These are phyloP conservation scores for Lactarius hatsudake DNA, from an alignment of 768 basidiomycete species.

Conservation along the genomic window DNA sequence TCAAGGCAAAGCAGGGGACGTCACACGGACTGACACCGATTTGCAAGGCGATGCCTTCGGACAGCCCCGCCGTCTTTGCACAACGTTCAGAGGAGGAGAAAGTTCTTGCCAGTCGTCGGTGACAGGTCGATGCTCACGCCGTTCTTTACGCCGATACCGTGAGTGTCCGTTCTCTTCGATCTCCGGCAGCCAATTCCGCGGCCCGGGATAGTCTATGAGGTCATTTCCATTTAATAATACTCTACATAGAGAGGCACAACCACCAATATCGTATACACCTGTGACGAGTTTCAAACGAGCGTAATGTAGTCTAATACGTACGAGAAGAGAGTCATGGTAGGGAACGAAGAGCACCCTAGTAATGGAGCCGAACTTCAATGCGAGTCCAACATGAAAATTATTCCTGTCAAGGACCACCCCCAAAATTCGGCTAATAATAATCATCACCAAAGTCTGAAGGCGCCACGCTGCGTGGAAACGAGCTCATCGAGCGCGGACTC, in stretches of 20 bases:
- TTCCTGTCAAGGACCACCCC: not conserved
- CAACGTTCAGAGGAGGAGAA: not conserved
- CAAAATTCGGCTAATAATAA: not conserved
- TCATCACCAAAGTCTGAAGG: slow-evolving; percentile 18
- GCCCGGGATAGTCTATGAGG: not conserved
- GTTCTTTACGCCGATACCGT: slow-evolving; percentile 3
- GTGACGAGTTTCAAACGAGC: slow-evolving; percentile 9
- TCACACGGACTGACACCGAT: slow-evolving; percentile 16
- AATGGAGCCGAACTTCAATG: slow-evolving; percentile 1
- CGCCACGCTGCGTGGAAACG: slow-evolving; percentile 19
- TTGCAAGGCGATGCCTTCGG: not conserved
- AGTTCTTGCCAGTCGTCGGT: not conserved
- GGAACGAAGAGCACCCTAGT: not conserved
- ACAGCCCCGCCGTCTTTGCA: not conserved
- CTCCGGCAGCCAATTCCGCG: slow-evolving; percentile 1
- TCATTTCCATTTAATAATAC: not conserved
- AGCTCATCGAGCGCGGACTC: slow-evolving; percentile 10
- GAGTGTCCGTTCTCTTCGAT: not conserved
- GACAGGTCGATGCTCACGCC: not conserved
- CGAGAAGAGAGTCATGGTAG: not conserved
- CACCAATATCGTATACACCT: not conserved
- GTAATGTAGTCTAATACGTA: slow-evolving; percentile 5
- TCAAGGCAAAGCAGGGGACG: not conserved
- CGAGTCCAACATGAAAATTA: not conserved
- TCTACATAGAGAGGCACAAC: not conserved